phyloP scores from a whole-genome alignment of 2,329 filamentous ascomycete genomes.

The Ascochyta fabae region DNA sequence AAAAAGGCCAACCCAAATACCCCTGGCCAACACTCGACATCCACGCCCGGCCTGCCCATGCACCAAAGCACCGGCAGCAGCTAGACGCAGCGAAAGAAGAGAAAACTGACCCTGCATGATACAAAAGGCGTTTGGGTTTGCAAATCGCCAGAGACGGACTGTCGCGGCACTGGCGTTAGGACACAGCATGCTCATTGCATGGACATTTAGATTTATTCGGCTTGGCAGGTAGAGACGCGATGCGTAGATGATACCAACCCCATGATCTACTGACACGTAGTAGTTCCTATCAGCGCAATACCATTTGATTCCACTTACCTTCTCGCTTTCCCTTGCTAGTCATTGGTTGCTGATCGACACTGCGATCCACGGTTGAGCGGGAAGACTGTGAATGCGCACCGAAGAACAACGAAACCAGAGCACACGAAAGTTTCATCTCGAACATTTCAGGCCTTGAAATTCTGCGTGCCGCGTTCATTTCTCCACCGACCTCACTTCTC shows the following conservation, averaged over 20 bases:
- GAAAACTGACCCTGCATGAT: neutral
- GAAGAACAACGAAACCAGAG: no score
- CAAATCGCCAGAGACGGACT: no score
- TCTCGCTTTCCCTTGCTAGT: no score
- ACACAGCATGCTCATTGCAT: neutral
- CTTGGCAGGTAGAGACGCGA: neutral
- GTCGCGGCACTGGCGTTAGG: constrained; percentile 1
- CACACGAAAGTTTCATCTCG: no score
- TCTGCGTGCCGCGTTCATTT: no score
- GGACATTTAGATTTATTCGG: no score
- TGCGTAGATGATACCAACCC: constrained; percentile 1
- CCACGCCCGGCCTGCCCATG: constrained; percentile 33
- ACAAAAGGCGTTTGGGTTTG: neutral
- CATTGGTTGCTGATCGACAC: no score
- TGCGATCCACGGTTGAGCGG: no score
- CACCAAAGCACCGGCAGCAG: constrained; percentile 43
- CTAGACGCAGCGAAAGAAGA: constrained; percentile 17
- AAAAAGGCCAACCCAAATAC: constrained; percentile 56
- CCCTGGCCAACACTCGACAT: constrained; percentile 24
- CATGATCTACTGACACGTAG: neutral
- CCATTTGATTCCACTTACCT: no score
- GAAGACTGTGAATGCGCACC: no score
- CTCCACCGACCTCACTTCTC: no score
- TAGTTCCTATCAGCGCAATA: neutral
- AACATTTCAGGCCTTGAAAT: no score